A percentile compares a stretch with the other conserved stretches of the same genome.
phyloP scores from a whole-genome alignment of 805 yeast genomes.

The Metschnikowia gruessii region DNA sequence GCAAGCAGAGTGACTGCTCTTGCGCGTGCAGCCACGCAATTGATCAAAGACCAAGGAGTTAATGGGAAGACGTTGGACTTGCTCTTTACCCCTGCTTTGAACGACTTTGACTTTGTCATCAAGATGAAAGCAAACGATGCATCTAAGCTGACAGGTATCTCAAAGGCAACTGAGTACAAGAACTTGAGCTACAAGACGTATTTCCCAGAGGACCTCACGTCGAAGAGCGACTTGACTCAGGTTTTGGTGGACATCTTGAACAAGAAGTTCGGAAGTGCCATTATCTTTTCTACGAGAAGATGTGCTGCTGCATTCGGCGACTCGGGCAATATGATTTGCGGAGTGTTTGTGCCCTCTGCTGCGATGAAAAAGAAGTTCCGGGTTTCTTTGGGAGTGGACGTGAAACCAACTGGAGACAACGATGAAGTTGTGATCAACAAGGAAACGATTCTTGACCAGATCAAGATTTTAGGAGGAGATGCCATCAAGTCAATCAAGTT shows the following conservation, averaged over 20 bases:
- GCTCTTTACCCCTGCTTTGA: constrained; percentile 75
- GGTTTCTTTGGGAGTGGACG: constrained; percentile 73
- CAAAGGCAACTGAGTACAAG: constrained; percentile 54
- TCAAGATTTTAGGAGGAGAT: constrained; percentile 66
- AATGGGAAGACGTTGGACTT: constrained; percentile 41
- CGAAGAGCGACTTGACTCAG: constrained; percentile 58
- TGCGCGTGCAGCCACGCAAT: constrained; percentile 66
- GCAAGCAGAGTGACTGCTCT: constrained; percentile 87
- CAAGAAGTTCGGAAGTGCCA: constrained; percentile 59
- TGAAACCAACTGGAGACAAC: constrained; percentile 55
- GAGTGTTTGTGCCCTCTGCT: constrained; percentile 72
- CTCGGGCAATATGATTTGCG: constrained; percentile 69
- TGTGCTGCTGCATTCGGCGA: constrained; percentile 51
- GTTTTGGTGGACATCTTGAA: constrained; percentile 60
- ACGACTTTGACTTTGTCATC: constrained; percentile 81
- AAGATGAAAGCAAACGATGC: constrained; percentile 48
- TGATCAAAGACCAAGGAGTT: constrained; percentile 48
- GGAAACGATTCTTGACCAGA: constrained; percentile 71
- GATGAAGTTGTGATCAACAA: constrained; percentile 62
- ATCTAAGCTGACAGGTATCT: constrained; percentile 52
- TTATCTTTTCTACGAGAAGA: constrained; percentile 65
- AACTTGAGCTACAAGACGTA: constrained; percentile 50
- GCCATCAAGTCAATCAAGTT: constrained; percentile 43
- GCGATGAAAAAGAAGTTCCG: constrained; percentile 64
- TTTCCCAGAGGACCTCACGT: constrained; percentile 45